Conservation (phyloP, 768 basidiomycete species). For the Termitomyces sp. region DNA sequence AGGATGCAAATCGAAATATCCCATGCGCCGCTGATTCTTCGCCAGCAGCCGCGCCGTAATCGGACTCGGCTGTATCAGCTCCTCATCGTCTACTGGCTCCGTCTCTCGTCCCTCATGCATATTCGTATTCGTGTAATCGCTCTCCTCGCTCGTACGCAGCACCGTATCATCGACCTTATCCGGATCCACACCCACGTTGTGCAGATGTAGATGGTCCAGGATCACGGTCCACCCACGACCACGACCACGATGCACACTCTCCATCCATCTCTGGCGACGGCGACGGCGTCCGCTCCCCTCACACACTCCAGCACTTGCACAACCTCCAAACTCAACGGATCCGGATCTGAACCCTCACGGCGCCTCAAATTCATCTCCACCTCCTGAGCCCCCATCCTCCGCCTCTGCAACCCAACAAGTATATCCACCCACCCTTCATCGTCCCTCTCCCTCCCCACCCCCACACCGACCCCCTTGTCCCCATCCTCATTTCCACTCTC, state of each 20-base stretch:
- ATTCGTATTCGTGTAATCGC: too few relatives aligned
- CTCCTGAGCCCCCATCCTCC: constrained; percentile 56
- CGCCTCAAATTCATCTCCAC: constrained; percentile 26
- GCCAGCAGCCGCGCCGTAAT: constrained; percentile 25
- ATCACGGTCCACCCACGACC: constrained; percentile 33
- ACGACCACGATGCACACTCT: constrained; percentile 15
- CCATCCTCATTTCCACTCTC: too few relatives aligned
- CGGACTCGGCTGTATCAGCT: constrained; percentile 1
- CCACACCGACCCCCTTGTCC: constrained; percentile 39
- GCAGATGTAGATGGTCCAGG: constrained; percentile 27
- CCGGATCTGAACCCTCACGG: constrained; percentile 50
- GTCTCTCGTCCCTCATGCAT: too few relatives aligned
- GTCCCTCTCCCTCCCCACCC: constrained; percentile 42
- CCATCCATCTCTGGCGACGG: too few relatives aligned
- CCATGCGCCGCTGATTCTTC: too few relatives aligned
- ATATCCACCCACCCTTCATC: constrained; percentile 92
- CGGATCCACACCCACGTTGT: too few relatives aligned
- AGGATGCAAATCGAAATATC: constrained; percentile 77
- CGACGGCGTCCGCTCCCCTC: constrained; percentile 32
- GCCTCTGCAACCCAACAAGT: constrained; percentile 55
- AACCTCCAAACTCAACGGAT: too few relatives aligned
- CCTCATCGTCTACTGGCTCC: too few relatives aligned
- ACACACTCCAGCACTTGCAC: constrained; percentile 70
- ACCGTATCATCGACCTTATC: too few relatives aligned
- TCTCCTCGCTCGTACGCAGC: too few relatives aligned